Evolutionary conservation across 208 protist species (phyloP).

Genomic region (Trypanosoma vivax): DNA sequence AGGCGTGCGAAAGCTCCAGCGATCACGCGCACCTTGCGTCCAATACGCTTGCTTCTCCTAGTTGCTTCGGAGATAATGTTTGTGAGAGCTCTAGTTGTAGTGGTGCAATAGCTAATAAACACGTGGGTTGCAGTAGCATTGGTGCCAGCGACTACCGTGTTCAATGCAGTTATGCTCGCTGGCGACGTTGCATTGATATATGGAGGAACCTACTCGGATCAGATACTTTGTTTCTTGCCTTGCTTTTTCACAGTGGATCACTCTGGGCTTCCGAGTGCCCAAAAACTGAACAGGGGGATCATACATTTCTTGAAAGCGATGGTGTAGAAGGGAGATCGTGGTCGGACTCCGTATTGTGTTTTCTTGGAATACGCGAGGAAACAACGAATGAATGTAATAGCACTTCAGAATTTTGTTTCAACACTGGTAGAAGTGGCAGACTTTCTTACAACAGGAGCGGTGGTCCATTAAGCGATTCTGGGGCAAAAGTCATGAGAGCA

Average conservation of each 20-base stretch:
- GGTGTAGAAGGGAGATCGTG: neutral
- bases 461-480: too few relatives aligned
- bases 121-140: too few relatives aligned
- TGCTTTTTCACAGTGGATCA: conserved; percentile 63
- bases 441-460: too few relatives aligned
- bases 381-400: neutral
- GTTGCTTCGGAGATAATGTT: too few relatives aligned
- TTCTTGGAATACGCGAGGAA: conserved; percentile 15
- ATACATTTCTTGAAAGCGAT: neutral
- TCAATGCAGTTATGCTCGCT: conserved; percentile 13
- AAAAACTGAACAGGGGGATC: neutral
- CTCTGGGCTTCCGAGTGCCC: conserved; percentile 54
- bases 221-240: conserved; percentile 52
- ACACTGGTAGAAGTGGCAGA: neutral
- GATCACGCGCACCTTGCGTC: too few relatives aligned
- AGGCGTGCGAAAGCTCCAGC: too few relatives aligned
- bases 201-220: conserved; percentile 61
- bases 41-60: too few relatives aligned
- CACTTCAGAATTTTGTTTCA: neutral
- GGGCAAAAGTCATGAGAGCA: neutral
- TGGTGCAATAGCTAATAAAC: too few relatives aligned
- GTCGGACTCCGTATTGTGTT: conserved; percentile 17
- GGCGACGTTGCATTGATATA: conserved; percentile 47
- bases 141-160: too few relatives aligned
- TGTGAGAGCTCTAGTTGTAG: too few relatives aligned